Conservation (phyloP, 2,329 filamentous ascomycete species). For the Monosporascus sp. region DNA sequence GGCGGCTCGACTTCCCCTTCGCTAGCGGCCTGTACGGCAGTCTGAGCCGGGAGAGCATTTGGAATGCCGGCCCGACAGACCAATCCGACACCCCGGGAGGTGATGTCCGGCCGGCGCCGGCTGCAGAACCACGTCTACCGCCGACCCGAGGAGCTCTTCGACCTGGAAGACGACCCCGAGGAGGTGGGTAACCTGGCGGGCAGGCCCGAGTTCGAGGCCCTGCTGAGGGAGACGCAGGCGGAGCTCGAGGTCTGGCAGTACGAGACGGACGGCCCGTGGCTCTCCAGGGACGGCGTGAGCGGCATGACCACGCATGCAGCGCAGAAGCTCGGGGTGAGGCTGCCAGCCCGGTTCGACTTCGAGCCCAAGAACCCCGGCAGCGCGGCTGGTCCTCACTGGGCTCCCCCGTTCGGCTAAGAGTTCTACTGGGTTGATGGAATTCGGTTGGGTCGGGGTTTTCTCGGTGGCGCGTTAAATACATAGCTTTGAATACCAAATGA, state of each 20-base stretch:
- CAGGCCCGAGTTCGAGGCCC: conserved; percentile 17
- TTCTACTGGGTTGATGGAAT: neutral
- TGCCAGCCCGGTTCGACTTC: conserved; percentile 25
- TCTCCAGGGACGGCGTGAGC: conserved; percentile 22
- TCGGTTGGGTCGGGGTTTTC: neutral
- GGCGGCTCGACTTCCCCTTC: conserved; percentile 44
- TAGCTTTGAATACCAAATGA: no score
- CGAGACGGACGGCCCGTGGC: conserved; percentile 22
- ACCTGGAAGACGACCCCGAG: conserved; percentile 37
- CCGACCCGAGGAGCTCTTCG: conserved; percentile 38
- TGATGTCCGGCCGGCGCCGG: conserved; percentile 33
- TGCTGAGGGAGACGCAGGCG: conserved; percentile 26
- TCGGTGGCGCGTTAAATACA: no score
- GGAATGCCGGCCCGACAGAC: conserved; percentile 23
- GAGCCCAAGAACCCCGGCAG: conserved; percentile 13
- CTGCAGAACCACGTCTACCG: conserved; percentile 39
- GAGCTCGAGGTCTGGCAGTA: conserved; percentile 24
- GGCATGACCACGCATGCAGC: conserved; percentile 10
- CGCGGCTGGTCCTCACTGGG: neutral
- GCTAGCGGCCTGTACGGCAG: conserved; percentile 39
- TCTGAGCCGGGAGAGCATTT: conserved; percentile 38
- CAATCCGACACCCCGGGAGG: neutral
- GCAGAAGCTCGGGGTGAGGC: conserved; percentile 17
- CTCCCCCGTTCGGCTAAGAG: neutral
- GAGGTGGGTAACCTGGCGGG: conserved; percentile 39